Conservation (phyloP, 441 rosid genomes). For the Euphorbia celastroides region DNA sequence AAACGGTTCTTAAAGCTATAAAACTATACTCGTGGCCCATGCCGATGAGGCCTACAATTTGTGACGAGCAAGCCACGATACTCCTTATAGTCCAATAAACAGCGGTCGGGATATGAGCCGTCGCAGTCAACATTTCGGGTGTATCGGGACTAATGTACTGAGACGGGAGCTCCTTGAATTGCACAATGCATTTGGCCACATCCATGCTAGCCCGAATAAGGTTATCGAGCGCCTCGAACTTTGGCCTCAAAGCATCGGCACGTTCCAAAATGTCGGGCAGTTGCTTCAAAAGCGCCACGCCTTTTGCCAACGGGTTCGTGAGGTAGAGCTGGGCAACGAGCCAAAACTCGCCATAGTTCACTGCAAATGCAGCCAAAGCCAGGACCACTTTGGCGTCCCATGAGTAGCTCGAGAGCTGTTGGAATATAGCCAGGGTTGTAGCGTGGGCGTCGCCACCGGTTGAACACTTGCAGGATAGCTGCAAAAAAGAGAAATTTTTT, state of each 20-base stretch:
- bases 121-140: conserved; percentile 40
- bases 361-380: conserved; percentile 68
- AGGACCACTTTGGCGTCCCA: conserved; percentile 77
- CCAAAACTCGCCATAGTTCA: conserved; percentile 74
- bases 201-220: conserved; percentile 54
- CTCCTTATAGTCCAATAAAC: conserved; percentile 81
- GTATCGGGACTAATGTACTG: conserved; percentile 43
- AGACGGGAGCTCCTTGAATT: conserved; percentile 58
- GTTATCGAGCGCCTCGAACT: conserved; percentile 46
- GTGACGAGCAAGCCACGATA: conserved; percentile 61
- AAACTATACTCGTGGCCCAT: conserved; percentile 57
- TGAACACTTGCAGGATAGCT: conserved; percentile 61
- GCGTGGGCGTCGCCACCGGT: conserved; percentile 55
- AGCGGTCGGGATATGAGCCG: conserved; percentile 53
- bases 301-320: conserved; percentile 64
- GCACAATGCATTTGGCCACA: conserved; percentile 48
- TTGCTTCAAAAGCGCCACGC: conserved; percentile 66
- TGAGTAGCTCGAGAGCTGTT: conserved; percentile 42
- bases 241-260: conserved; percentile 37
- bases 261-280: conserved; percentile 48
- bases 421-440: conserved; percentile 46
- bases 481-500: conserved; percentile 2
- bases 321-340: conserved; percentile 56
- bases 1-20: background rate
- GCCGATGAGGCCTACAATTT: conserved; percentile 52